These are phyloP conservation scores for Hysterium pulicare DNA, from an alignment of 2,329 filamentous ascomycete species.

Conservation along the genomic window DNA sequence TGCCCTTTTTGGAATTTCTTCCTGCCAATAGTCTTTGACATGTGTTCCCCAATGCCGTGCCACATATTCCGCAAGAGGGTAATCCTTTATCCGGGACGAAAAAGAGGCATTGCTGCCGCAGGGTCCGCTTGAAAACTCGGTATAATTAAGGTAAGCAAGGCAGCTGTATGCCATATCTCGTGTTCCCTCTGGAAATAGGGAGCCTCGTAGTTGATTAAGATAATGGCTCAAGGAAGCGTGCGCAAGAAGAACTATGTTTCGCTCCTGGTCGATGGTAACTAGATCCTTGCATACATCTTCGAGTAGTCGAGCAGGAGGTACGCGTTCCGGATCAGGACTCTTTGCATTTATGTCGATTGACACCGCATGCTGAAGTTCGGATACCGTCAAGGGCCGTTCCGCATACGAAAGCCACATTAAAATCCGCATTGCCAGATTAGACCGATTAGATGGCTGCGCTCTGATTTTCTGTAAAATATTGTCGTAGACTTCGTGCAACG, in stretches of 20 bases:
- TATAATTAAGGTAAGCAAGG: slow-evolving; percentile 3
- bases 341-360: slow-evolving; percentile 1
- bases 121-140: too few relatives aligned
- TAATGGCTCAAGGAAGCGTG: slow-evolving; percentile 3
- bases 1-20: too few relatives aligned
- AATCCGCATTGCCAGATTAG: slow-evolving; percentile 2
- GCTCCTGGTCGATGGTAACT: slow-evolving; percentile 3
- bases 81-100: too few relatives aligned
- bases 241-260: not conserved
- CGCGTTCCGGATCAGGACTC: slow-evolving; percentile 1
- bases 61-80: too few relatives aligned
- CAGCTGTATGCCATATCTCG: not conserved
- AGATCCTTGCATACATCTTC: slow-evolving; percentile 5
- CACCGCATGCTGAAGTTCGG: slow-evolving; percentile 2
- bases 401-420: slow-evolving; percentile 4
- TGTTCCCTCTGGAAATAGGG: not conserved
- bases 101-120: too few relatives aligned
- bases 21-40: too few relatives aligned
- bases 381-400: not conserved
- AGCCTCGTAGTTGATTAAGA: not conserved
- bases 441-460: slow-evolving; percentile 1
- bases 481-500: too few relatives aligned
- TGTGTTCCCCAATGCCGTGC: too few relatives aligned
- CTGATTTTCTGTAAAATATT: too few relatives aligned
- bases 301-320: slow-evolving; percentile 1